These are phyloP conservation scores for Carpinus fangiana DNA, from an alignment of 306 rosid genomes.

Conservation along the genomic window DNA sequence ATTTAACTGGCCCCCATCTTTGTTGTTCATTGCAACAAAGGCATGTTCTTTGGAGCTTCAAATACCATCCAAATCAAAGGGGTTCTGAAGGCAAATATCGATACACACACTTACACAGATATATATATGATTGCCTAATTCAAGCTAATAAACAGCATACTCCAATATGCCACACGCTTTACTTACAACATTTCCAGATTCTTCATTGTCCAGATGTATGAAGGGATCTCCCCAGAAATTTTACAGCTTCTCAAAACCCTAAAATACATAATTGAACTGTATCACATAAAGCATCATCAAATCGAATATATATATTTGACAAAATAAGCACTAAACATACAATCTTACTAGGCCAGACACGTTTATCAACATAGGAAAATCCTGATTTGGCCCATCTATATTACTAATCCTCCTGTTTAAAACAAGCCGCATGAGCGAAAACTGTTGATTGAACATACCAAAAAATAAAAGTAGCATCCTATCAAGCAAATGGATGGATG, in stretches of 20 bases:
- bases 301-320: conserved; percentile 10
- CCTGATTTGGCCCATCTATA: conserved; percentile 61
- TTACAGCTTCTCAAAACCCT: conserved; percentile 87
- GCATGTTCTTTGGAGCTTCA: too few relatives aligned
- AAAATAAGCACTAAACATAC: conserved; percentile 51
- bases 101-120: too few relatives aligned
- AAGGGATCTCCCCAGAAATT: conserved; percentile 72
- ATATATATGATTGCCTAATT: too few relatives aligned
- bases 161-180: conserved; percentile 18
- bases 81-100: too few relatives aligned
- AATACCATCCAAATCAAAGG: too few relatives aligned
- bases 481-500: neutral
- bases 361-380: conserved; percentile 56
- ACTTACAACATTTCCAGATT: conserved; percentile 60
- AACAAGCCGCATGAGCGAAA: conserved; percentile 15
- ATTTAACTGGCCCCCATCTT: too few relatives aligned
- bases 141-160: neutral
- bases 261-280: conserved; percentile 27
- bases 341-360: conserved; percentile 43
- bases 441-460: conserved; percentile 3
- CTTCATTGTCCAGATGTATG: conserved; percentile 60
- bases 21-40: too few relatives aligned
- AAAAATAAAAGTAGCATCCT: neutral
- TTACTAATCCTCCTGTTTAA: conserved; percentile 74
- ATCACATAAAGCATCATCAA: conserved; percentile 30